phyloP scores from a whole-genome alignment of 1,284 basidiomycete species.

The Stygiomarasmius scandens region DNA sequence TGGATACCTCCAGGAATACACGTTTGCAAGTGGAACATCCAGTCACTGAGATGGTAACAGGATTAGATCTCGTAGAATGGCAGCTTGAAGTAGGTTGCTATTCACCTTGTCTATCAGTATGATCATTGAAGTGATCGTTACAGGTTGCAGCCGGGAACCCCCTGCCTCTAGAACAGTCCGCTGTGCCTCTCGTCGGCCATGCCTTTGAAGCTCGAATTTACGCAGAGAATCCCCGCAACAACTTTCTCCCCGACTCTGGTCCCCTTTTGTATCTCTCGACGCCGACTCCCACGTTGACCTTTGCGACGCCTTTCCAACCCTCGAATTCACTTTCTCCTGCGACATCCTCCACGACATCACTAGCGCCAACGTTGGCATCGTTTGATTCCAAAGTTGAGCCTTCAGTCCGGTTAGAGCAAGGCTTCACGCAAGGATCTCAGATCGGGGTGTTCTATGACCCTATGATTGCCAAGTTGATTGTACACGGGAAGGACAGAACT shows the following conservation, averaged over 20 bases:
- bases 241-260: constrained; percentile 93
- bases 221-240: constrained; percentile 91
- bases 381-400: constrained; percentile 48
- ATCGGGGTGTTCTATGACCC: constrained; percentile 95
- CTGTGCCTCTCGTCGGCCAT: constrained; percentile 86
- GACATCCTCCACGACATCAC: constrained; percentile 33
- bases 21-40: constrained; percentile 94
- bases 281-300: constrained; percentile 65
- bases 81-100: constrained; percentile 70
- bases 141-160: constrained; percentile 88
- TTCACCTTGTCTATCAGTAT: constrained; percentile 2
- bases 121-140: background rate
- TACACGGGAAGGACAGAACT: constrained; percentile 84
- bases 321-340: constrained; percentile 27
- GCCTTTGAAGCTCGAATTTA: constrained; percentile 98
- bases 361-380: constrained; percentile 24
- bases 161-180: constrained; percentile 75
- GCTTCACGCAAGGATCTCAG: constrained; percentile 83
- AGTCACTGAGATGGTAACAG: constrained; percentile 93
- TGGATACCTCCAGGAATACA: constrained; percentile 69
- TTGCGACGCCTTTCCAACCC: constrained; percentile 50
- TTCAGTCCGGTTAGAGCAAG: constrained; percentile 88
- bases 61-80: constrained; percentile 93
- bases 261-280: constrained; percentile 80
- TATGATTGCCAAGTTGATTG: constrained; percentile 93